Conservation (phyloP, 805 yeast genomes). For the Tetrapisispora iriomotensis region DNA sequence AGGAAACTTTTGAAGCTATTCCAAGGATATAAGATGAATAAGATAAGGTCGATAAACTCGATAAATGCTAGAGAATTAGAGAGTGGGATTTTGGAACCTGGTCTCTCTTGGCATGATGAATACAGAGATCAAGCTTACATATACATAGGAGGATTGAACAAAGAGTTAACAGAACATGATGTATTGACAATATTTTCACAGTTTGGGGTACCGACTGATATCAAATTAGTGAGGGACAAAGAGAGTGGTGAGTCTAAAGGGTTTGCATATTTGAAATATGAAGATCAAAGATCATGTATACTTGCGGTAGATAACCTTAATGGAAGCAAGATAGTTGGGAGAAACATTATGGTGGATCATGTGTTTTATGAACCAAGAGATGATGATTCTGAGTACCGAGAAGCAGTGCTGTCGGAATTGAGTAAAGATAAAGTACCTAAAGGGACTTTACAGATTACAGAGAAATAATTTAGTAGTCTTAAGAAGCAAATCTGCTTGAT, state of each 20-base stretch:
- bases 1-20: no score
- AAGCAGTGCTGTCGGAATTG: constrained; percentile 27
- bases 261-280: constrained; percentile 75
- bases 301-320: constrained; percentile 85
- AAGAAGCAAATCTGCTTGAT: no score
- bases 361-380: constrained; percentile 47
- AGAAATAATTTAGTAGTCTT: no score
- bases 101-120: constrained; percentile 86
- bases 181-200: constrained; percentile 73
- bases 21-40: constrained; percentile 5
- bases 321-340: constrained; percentile 48
- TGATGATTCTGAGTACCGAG: constrained; percentile 41
- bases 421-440: neutral
- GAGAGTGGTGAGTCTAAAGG: constrained; percentile 60
- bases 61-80: constrained; percentile 61
- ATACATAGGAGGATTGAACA: constrained; percentile 64
- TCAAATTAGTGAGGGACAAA: constrained; percentile 58
- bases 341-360: constrained; percentile 58
- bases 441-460: no score
- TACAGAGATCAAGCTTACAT: constrained; percentile 68
- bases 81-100: constrained; percentile 39
- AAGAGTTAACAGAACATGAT: constrained; percentile 62
- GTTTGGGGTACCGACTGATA: constrained; percentile 74
- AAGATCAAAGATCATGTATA: constrained; percentile 67
- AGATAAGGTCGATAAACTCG: constrained; percentile 36